Conservation (phyloP, 1,139 yeast species). For the Suhomyces taliae region DNA sequence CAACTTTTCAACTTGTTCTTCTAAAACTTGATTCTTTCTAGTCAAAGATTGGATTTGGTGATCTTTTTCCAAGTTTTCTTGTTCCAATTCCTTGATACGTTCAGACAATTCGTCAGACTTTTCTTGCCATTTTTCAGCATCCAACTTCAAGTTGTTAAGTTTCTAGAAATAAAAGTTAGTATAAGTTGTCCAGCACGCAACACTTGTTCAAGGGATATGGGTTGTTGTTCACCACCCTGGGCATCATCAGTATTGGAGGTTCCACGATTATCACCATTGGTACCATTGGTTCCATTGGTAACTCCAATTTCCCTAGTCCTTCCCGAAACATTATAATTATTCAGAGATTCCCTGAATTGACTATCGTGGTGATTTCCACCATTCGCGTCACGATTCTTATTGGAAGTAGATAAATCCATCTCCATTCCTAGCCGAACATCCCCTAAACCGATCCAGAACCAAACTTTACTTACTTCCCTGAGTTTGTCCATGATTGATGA, state of each 20-base stretch:
- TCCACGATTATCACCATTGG: not conserved
- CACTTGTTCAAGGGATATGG: not conserved
- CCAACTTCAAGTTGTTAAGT: constrained; percentile 86
- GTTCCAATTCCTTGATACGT: constrained; percentile 86
- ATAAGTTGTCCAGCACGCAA: constrained; percentile 1
- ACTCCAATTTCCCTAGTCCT: not conserved
- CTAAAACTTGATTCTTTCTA: constrained; percentile 88
- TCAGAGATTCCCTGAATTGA: not conserved
- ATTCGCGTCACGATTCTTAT: not conserved
- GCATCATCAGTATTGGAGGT: not conserved
- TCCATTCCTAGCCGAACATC: constrained; percentile 3
- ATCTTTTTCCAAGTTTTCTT: constrained; percentile 87
- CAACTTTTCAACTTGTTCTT: constrained; percentile 85
- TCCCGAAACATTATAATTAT: not conserved
- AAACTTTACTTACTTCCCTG: constrained; percentile 46
- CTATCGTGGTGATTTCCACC: not conserved
- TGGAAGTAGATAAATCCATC: not conserved
- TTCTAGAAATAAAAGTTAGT: constrained; percentile 50
- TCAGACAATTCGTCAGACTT: constrained; percentile 85
- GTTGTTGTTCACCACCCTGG: not conserved
- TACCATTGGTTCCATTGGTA: constrained; percentile 1
- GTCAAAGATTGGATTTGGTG: constrained; percentile 92
- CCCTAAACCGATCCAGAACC: not conserved
- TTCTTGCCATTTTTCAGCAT: constrained; percentile 97
- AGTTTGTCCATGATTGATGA: constrained; percentile 44